Conservation (phyloP, 441 rosid genomes). For the Erodium chrysanthum region DNA sequence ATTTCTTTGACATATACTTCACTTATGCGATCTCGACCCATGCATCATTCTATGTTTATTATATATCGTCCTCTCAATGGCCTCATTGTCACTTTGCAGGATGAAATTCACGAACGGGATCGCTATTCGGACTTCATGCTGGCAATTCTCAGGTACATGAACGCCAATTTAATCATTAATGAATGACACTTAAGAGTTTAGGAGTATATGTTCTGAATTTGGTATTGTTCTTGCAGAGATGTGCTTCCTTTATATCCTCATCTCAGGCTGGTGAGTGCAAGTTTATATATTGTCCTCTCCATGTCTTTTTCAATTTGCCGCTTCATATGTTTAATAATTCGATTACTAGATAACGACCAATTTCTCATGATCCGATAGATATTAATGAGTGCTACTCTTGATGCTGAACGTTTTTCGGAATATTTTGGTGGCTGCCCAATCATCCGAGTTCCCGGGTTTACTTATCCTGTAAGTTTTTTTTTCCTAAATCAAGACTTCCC, state of each 20-base stretch:
- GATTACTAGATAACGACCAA: not conserved
- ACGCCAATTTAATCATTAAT: slow-evolving; percentile 14
- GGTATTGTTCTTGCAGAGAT: slow-evolving; percentile 54
- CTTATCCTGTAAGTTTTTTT: slow-evolving; percentile 58
- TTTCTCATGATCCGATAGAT: slow-evolving; percentile 35
- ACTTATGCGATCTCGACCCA: not conserved
- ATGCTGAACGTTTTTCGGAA: slow-evolving; percentile 78
- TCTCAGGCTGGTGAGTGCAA: slow-evolving; percentile 80
- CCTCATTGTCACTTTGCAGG: slow-evolving; percentile 35
- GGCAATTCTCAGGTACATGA: slow-evolving; percentile 72
- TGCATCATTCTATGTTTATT: not conserved
- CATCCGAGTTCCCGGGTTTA: slow-evolving; percentile 85
- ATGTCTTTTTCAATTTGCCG: not conserved
- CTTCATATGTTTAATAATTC: slow-evolving; percentile 5
- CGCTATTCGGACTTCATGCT: slow-evolving; percentile 83
- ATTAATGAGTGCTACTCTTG: slow-evolving; percentile 95
- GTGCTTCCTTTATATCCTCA: slow-evolving; percentile 70
- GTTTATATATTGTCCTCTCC: slow-evolving; percentile 13
- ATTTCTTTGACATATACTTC: not conserved
- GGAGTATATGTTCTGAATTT: slow-evolving; percentile 15
- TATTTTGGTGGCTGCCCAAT: slow-evolving; percentile 97
- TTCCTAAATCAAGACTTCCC: not conserved
- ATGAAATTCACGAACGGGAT: slow-evolving; percentile 97
- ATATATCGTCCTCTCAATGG: slow-evolving; percentile 2
- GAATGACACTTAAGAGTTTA: not conserved